Percentiles rank a stretch among this genome's conserved stretches.
Evolutionary conservation across 768 basidiomycete species (phyloP).

Genomic region (Calocera cornea): DNA sequence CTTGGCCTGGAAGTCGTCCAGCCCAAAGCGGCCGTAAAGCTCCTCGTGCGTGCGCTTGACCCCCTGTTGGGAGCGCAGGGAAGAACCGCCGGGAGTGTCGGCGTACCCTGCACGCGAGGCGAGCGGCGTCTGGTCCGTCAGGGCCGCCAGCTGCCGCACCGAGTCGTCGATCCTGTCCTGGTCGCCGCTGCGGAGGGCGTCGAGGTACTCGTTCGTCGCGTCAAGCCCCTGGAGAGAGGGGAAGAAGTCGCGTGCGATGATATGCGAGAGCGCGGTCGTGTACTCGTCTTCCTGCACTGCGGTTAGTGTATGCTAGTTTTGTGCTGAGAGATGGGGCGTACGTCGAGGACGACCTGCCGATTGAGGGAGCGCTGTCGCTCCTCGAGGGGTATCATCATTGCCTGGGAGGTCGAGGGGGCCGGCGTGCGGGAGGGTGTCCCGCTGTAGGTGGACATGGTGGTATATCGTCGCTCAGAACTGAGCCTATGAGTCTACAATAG

Average conservation of each 20-base stretch:
- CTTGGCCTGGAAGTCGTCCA: slow-evolving; percentile 78
- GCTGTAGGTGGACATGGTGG: neutral
- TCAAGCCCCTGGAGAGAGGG: slow-evolving; percentile 83
- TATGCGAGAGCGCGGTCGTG: slow-evolving; percentile 73
- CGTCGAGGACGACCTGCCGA: slow-evolving; percentile 53
- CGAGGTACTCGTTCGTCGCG: slow-evolving; percentile 74
- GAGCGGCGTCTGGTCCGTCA: slow-evolving; percentile 38
- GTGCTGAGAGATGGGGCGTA: neutral
- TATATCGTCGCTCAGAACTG: neutral
- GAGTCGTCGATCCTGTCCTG: slow-evolving; percentile 61
- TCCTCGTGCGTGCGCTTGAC: slow-evolving; percentile 42
- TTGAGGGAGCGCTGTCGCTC: slow-evolving; percentile 46
- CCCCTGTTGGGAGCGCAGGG: neutral
- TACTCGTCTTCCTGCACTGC: slow-evolving; percentile 84
- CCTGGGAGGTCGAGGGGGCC: neutral
- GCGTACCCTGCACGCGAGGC: slow-evolving; percentile 19
- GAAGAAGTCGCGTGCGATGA: slow-evolving; percentile 97
- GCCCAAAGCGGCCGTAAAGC: slow-evolving; percentile 43
- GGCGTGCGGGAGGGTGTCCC: neutral
- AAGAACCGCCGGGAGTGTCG: neutral
- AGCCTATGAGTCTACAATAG: neutral
- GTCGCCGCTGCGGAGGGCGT: slow-evolving; percentile 64
- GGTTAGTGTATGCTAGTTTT: too few species aligned
- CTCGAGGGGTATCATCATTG: neutral
- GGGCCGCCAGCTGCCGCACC: slow-evolving; percentile 55